Percentiles rank a stretch among this genome's conserved stretches.
phyloP scores from a whole-genome alignment of 139 green algal species.

The Chlamydomonas schloesseri region DNA sequence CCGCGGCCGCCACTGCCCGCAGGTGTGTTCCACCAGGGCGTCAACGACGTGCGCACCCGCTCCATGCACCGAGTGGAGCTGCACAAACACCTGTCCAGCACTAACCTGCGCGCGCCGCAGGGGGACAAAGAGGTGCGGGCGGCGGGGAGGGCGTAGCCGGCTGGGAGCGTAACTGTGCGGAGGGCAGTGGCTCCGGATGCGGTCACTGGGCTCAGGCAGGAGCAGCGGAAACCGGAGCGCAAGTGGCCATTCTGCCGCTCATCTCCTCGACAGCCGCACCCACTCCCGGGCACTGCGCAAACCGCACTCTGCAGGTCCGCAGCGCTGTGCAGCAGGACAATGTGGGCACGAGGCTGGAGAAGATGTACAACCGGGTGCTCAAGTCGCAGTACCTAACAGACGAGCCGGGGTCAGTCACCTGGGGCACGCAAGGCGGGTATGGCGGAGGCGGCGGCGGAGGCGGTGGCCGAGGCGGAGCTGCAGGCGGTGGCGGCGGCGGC shows the following conservation, averaged over 20 bases:
- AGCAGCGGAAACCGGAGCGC: too few species aligned
- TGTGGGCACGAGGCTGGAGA: conserved; percentile 20
- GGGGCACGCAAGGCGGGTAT: neutral
- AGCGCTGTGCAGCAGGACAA: conserved; percentile 3
- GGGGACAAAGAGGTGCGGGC: conserved; percentile 18
- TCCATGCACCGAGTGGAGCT: conserved; percentile 57
- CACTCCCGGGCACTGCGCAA: too few species aligned
- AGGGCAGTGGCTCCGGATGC: too few species aligned
- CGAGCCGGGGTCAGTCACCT: neutral
- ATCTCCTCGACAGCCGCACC: too few species aligned
- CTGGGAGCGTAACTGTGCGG: too few species aligned
- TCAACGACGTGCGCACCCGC: conserved; percentile 54
- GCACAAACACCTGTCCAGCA: conserved; percentile 54
- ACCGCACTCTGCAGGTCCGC: neutral
- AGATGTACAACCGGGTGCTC: conserved; percentile 29
- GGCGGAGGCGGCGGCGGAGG: neutral
- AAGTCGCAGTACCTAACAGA: neutral
- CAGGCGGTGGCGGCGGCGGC: too few species aligned
- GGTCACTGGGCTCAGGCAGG: too few species aligned
- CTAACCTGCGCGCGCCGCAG: conserved; percentile 46
- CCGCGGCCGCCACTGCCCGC: too few species aligned
- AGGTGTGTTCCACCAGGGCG: conserved; percentile 54
- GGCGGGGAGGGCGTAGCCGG: too few species aligned
- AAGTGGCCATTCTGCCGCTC: too few species aligned
- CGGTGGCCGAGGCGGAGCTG: neutral